Evolutionary conservation across 768 basidiomycete species (phyloP), one percentile per base, ranked within the genome.

Genomic region (Agaricus blazei): DNA sequence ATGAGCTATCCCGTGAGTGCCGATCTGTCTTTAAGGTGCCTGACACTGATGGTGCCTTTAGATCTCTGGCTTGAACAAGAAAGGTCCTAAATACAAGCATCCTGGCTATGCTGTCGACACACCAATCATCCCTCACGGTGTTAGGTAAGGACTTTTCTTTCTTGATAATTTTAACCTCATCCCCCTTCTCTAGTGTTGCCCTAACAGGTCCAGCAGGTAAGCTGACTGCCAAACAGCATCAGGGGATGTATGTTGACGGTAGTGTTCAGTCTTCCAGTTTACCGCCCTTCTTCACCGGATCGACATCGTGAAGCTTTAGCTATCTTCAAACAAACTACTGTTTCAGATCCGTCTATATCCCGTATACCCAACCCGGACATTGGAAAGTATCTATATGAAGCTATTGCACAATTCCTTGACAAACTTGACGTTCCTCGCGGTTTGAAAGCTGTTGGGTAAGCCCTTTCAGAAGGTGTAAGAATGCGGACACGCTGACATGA

Each of bases 51-150:
- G 29, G 15, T 57, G 41, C 19, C 27, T 50, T 12, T 56, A 93
- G 90, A 92, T 97, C 57, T 94, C 93, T 9, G 91, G 93, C 1
- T 70, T 95, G 66, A 98, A 98, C 76, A 97, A 98, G 73, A 87
- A 85, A 60, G 92, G 95, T 0, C 91, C 93, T 1, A 88, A 90
- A 65, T 98, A 90, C 71, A 84, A 89, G 66, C 93, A 96, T 67
- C 83, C 92, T 26, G 95, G 93, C 44, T 98, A 98, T 71, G 73
- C 79, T 19, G 85, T 84, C n/a, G 80, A 88, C 59, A 77, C 82
- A 48, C 94, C 95, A 6, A 93, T 98, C 59, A 93, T 98, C 56
- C 95, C 95, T 11, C 94, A 97, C 64, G 94, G 94, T 47, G 75
- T 96, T 64, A 89, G 84, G 84, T 84, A 69, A 11, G 40, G 14